Percentiles rank a stretch among this genome's conserved stretches.
Evolutionary conservation across 2,329 filamentous ascomycete genomes (phyloP).

Genomic region (Madurella mycetomatis): DNA sequence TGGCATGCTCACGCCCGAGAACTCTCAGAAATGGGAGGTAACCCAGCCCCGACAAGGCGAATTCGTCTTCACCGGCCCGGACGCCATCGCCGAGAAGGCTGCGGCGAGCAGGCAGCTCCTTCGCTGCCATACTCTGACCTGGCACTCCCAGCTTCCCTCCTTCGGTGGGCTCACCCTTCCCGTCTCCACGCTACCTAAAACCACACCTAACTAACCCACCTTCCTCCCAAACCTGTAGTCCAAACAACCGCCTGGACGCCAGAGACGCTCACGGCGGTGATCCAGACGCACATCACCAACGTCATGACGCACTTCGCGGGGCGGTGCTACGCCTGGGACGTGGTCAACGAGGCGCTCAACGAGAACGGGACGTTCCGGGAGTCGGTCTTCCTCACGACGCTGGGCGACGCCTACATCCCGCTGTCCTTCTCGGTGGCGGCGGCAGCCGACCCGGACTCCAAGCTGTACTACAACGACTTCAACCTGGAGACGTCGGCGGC

Average conservation of each 20-base stretch:
- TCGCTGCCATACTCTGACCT: constrained; percentile 51
- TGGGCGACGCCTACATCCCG: constrained; percentile 45
- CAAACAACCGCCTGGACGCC: constrained; percentile 44
- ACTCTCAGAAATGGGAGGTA: constrained; percentile 51
- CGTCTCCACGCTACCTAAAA: too few species aligned
- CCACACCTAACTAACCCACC: too few species aligned
- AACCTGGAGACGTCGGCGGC: constrained; percentile 40
- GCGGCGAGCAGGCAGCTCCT: constrained; percentile 36
- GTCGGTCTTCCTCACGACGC: constrained; percentile 41
- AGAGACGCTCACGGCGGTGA: constrained; percentile 44
- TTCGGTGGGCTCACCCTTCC: constrained; percentile 33
- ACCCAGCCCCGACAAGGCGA: constrained; percentile 48
- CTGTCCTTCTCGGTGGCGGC: constrained; percentile 45
- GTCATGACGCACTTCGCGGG: constrained; percentile 43
- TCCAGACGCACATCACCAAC: constrained; percentile 50
- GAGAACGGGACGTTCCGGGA: constrained; percentile 43
- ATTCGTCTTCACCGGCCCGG: constrained; percentile 51
- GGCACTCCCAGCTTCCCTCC: constrained; percentile 45
- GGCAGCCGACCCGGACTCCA: constrained; percentile 40
- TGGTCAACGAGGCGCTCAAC: constrained; percentile 48
- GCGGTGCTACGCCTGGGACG: constrained; percentile 50
- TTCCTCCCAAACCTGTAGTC: too few species aligned
- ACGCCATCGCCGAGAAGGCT: constrained; percentile 36
- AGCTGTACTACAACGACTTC: constrained; percentile 53
- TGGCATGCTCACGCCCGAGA: constrained; percentile 53